phyloP scores from a whole-genome alignment of 1,284 basidiomycete genomes.

The Cryptococcus sp. region DNA sequence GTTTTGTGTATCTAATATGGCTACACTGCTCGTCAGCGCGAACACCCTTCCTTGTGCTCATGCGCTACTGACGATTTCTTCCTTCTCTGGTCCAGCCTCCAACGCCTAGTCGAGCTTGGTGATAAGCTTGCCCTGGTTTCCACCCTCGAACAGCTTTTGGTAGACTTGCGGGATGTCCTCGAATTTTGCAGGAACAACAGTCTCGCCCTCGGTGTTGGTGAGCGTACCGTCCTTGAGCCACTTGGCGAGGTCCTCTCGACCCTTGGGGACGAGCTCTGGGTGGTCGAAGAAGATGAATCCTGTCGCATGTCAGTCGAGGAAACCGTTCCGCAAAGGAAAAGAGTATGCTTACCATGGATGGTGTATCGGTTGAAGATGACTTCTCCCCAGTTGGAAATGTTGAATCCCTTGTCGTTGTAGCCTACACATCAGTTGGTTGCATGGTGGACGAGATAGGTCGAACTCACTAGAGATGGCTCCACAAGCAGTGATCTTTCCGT shows the following conservation, averaged over 20 bases:
- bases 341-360: slow-evolving; percentile 37
- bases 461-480: slow-evolving; percentile 46
- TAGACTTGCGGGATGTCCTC: slow-evolving; percentile 39
- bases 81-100: too few relatives aligned
- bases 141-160: slow-evolving; percentile 34
- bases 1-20: too few relatives aligned
- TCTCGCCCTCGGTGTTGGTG: slow-evolving; percentile 28
- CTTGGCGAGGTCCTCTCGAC: slow-evolving; percentile 16
- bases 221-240: slow-evolving; percentile 37
- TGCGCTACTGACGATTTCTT: too few relatives aligned
- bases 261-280: slow-evolving; percentile 15
- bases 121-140: slow-evolving; percentile 41
- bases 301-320: slow-evolving; percentile 4
- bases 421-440: slow-evolving; percentile 7
- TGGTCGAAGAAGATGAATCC: slow-evolving; percentile 47
- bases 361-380: slow-evolving; percentile 46
- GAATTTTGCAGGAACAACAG: slow-evolving; percentile 33
- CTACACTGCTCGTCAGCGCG: too few relatives aligned
- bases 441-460: not conserved
- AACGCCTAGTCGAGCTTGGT: slow-evolving; percentile 25
- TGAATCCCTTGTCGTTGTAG: slow-evolving; percentile 22
- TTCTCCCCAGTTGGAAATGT: slow-evolving; percentile 27
- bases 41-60: too few relatives aligned
- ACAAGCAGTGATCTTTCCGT: slow-evolving; percentile 48
- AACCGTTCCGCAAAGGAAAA: too few relatives aligned